Base-by-base conservation (phyloP, 257 asterid genomes). In the Fraxinus quadrangulata region DNA sequence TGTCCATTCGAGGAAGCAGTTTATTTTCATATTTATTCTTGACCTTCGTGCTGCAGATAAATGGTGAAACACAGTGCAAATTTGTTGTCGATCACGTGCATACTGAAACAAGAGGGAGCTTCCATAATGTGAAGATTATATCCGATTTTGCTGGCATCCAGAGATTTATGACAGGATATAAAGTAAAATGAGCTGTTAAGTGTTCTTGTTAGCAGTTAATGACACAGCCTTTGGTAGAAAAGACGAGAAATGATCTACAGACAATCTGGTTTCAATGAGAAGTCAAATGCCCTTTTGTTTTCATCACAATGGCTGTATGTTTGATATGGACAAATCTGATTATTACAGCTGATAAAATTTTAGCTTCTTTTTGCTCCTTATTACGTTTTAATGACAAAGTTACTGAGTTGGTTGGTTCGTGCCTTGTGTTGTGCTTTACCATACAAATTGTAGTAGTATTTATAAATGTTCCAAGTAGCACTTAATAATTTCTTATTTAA, bases 161-260 rank as follows among this genome's bases (percentile, higher is more conserved):
- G 71, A 89, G 99, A 86, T 95, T 89, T 74, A 88, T 96, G 23
- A 88, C 92, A 6, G 98, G 97, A 45, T 89, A 84, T 75, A 83
- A 85, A 81, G 80, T 84, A 40, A 72, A 73, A 74, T 86, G 73
- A 87, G 66, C 77, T 45, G 10, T 24, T 59, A 19, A 21, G 28
- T 2, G 30, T 21, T 59, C 30, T 59, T 59, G 31, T 12, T 0
- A 19, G 40, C 73, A 47, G 30, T 24, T 23, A 68, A 17, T 21
- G 68, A 26, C 23, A 5, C 21, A 28, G 17, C 24, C 30, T 40
- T 77, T 17, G 13, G 68, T 40, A 49, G 78, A 31, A 33, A 56
- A 49, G 5, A 2, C 14, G 7, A 13, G 16, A 30, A 70, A 23
- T 77, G 14, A 28, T 63, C 17, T 56, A 49, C 12, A 31, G 73